Base-by-base conservation (phyloP, 257 asterid species). In the Fraxinus pennsylvanica region DNA sequence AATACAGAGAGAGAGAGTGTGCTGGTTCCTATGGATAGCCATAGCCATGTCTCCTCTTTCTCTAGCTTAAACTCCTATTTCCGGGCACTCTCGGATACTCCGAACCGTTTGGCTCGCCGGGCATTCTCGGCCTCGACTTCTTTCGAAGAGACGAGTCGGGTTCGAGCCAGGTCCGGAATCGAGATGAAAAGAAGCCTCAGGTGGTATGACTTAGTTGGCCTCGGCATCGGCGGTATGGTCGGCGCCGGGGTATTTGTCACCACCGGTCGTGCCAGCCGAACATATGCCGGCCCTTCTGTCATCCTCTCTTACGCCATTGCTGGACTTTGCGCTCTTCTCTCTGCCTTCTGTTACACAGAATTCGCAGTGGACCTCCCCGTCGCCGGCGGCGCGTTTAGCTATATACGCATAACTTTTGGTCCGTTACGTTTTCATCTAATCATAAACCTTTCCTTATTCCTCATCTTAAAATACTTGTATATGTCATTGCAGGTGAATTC, bases 301-400 rank as follows among this genome's bases (percentile, higher is more conserved):
- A 80, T 95, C 9, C 79, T 95, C 0, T 92, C 99, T 38, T 95
- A 91, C 87, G 96, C 96, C 97, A 89, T 93, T 88, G 97, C 99
- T 71, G 99, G 99, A 4, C 76, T 95, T 38, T 93, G 98, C 81
- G 99, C 99, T 2, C 96, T 95, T 71, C 92, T 95, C 73, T 95
- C 99, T 12, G 97, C 99, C 17, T 91, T 95, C 85, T 95, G 99
- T 81, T 95, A 95, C 87, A 93, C 98, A 29, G 99, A 95, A 82
- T 95, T 95, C 80, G 97, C 99, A 81, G 99, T 95, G 17, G 96
- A 93, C 79, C 88, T 95, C 96, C 99, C 99, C 50, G 96, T 95
- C 67, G 97, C 99, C 66, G 99, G 99, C 78, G 99, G 99, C 71
- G 97, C 99, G 72, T 95, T 95, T 82, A 92, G 96, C 79, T 95